Base-by-base conservation (phyloP, 176 grass and related monocot genomes). In the Echinochloa phyllopogon region DNA sequence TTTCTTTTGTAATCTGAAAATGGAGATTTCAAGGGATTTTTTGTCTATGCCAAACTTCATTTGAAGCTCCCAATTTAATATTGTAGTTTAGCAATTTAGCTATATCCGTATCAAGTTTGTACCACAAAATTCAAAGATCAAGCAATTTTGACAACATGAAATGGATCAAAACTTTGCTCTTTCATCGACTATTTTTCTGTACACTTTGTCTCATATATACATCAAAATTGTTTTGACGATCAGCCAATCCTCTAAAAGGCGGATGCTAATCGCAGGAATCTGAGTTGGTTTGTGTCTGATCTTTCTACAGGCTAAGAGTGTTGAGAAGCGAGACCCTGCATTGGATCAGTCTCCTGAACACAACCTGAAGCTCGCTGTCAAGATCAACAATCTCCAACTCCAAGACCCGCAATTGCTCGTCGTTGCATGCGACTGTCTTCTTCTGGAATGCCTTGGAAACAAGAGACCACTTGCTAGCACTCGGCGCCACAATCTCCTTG, bases 341-440 rank as follows among this genome's bases (percentile, higher is more conserved):
- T 38, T 79, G 78, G 74, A 71, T 79, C 59, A 86, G 40, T 36
- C 20, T 88, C 52, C 60, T 83, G 74, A 83, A 92, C 57, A 83
- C 27, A 76, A 17, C 74, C 7, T 82, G 57, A 10, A 79, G 37
- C 77, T 51, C 52, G 20, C 44, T 44, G 37, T 83, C 79, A 15
- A 83, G 64, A 73, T 69, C 52, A 60, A 18, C 33, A 78, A 86
- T 86, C 68, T 77, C 49, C 48, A 69, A 38, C 78, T 88, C 79
- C 49, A 86, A 24, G 27, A 6, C 23, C 33, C 77, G 10, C 40
- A 88, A 48, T 18, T 82, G 82, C 23, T 65, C 76, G 57, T 62
- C 75, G 15, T 47, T 18, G 24, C 76, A 79, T 9, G 18, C 15
- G 6, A 65, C 4, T 49, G 25, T 65, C 61, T 65, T 79, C 59